Conservation (phyloP, 805 yeast species). For the Saturnispora ahearnii region DNA sequence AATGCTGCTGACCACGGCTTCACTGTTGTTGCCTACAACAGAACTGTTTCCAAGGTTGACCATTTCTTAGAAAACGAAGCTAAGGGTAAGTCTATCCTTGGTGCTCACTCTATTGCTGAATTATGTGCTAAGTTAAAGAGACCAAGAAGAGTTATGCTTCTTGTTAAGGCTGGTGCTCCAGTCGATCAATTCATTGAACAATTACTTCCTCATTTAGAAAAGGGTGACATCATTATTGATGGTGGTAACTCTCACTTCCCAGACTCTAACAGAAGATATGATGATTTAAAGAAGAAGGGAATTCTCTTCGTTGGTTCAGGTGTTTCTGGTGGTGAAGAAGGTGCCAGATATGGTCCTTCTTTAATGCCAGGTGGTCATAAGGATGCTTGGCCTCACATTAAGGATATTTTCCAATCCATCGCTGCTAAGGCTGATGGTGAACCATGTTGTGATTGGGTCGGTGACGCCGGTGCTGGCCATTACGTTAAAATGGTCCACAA, state of each 20-base stretch:
- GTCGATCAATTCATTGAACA: conserved; percentile 88
- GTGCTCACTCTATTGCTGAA: conserved; percentile 90
- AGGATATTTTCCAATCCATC: conserved; percentile 91
- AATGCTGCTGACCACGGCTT: conserved; percentile 98
- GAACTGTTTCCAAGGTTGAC: conserved; percentile 94
- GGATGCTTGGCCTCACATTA: conserved; percentile 98
- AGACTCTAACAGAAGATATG: conserved; percentile 94
- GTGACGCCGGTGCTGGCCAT: conserved; percentile 98
- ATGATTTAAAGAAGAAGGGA: conserved; percentile 78
- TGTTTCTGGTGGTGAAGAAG: conserved; percentile 99
- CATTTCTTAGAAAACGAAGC: conserved; percentile 91
- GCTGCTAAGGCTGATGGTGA: conserved; percentile 96
- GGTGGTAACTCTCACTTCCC: conserved; percentile 99
- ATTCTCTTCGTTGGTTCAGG: conserved; percentile 95
- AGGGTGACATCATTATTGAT: conserved; percentile 96
- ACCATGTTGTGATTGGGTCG: conserved; percentile 99
- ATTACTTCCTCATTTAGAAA: conserved; percentile 82
- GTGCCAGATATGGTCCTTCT: conserved; percentile 99
- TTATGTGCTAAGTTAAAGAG: conserved; percentile 81
- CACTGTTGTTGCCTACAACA: conserved; percentile 97
- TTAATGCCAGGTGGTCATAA: conserved; percentile 99
- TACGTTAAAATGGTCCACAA: conserved; percentile 99
- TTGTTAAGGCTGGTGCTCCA: conserved; percentile 95
- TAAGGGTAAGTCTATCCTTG: conserved; percentile 92
- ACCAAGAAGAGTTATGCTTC: conserved; percentile 90